Evolutionary conservation across 139 green algal species (phyloP).

Genomic region (Klebsormidium nitens): DNA sequence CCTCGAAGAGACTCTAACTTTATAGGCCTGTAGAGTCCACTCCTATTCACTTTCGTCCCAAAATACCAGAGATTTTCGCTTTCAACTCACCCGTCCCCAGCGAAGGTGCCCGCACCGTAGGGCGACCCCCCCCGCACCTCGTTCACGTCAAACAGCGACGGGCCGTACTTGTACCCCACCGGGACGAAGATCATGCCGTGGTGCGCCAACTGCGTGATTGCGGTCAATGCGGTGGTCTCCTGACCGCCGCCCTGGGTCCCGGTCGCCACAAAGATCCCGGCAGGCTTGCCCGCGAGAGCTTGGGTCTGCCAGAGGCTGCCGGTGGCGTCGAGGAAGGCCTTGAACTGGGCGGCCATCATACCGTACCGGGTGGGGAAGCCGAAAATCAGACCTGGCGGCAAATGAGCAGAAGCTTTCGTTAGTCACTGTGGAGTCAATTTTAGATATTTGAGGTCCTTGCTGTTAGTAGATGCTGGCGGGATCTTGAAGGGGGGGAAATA

Average conservation of each 20-base stretch:
- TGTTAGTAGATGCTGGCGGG: too few species aligned
- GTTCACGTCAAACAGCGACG: slow-evolving; percentile 29
- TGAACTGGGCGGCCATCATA: slow-evolving; percentile 66
- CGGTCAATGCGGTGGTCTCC: slow-evolving; percentile 44
- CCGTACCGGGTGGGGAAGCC: slow-evolving; percentile 74
- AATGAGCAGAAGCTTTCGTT: too few species aligned
- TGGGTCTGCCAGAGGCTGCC: slow-evolving; percentile 56
- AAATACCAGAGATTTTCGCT: too few species aligned
- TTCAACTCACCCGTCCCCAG: slow-evolving; percentile 23
- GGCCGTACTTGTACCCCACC: slow-evolving; percentile 48
- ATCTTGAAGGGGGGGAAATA: too few species aligned
- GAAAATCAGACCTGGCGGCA: slow-evolving; percentile 64
- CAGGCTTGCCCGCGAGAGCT: slow-evolving; percentile 62
- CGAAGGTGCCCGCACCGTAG: slow-evolving; percentile 34
- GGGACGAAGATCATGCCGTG: slow-evolving; percentile 85
- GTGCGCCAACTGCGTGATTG: slow-evolving; percentile 64
- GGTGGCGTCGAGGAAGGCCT: slow-evolving; percentile 70
- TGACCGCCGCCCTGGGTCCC: slow-evolving; percentile 67
- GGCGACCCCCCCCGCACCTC: slow-evolving; percentile 57
- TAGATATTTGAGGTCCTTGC: too few species aligned
- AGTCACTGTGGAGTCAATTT: too few species aligned
- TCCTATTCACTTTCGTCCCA: too few species aligned
- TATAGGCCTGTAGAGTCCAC: too few species aligned
- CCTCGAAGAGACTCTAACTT: too few species aligned
- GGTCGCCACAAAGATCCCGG: slow-evolving; percentile 50